Evolutionary conservation across 108 stramenopile species (phyloP).

Genomic region (Cyclostephanos invisitatus): DNA sequence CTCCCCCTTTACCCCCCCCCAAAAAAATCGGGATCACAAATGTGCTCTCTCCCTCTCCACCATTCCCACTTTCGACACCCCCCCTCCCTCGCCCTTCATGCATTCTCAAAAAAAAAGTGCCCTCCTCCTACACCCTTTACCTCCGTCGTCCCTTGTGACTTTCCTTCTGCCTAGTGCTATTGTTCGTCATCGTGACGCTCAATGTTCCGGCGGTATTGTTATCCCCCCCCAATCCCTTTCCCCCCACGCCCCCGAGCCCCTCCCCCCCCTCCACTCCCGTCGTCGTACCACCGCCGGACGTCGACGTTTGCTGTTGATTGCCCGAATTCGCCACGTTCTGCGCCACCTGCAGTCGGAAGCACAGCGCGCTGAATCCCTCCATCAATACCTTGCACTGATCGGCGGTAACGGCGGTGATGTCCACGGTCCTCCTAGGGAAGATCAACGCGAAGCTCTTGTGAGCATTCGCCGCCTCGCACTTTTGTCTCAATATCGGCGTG

Average conservation of each 20-base stretch:
- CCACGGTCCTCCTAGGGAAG: constrained; percentile 85
- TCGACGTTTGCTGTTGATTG: constrained; percentile 11
- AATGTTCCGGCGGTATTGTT: constrained; percentile 66
- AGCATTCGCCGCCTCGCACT: constrained; percentile 90
- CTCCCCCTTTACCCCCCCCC: no score
- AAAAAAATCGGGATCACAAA: no score
- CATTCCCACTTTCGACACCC: no score
- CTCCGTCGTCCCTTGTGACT: constrained; percentile 10
- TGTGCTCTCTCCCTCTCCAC: no score
- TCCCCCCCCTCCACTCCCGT: no score
- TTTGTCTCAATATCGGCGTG: constrained; percentile 83
- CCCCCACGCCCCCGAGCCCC: constrained; percentile 24
- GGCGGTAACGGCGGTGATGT: constrained; percentile 89
- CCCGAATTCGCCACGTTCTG: constrained; percentile 68
- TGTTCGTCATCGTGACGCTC: constrained; percentile 75
- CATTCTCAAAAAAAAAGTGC: neutral
- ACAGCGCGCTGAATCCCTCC: constrained; percentile 89
- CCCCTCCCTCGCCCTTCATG: neutral
- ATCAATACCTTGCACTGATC: constrained; percentile 92
- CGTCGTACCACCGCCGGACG: neutral
- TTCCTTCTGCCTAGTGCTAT: constrained; percentile 1
- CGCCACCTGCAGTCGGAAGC: constrained; percentile 87
- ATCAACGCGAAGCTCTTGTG: constrained; percentile 89
- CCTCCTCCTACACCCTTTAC: neutral
- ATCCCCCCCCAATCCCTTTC: constrained; percentile 25